These are phyloP conservation scores for Myochromella boudieri DNA, from an alignment of 768 basidiomycete species.

Conservation along the genomic window DNA sequence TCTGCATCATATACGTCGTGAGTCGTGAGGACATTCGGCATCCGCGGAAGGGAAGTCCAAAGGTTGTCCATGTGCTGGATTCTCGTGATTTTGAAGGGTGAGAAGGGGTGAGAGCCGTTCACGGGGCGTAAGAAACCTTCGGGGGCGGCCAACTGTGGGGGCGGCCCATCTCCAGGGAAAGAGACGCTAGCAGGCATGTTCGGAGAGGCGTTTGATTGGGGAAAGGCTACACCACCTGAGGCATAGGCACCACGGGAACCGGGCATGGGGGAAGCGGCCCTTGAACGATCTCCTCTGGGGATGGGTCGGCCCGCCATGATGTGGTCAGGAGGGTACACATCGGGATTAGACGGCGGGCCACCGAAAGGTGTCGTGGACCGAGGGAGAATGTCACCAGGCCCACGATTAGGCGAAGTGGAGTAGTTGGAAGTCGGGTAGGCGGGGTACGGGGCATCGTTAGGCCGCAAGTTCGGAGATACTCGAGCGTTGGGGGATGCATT, in stretches of 20 bases:
- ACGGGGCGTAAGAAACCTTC: slow-evolving; percentile 76
- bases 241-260: slow-evolving; percentile 17
- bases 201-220: slow-evolving; percentile 30
- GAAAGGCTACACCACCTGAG: slow-evolving; percentile 16
- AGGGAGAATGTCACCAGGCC: slow-evolving; percentile 30
- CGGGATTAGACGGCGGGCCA: slow-evolving; percentile 22
- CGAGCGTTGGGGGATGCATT: slow-evolving; percentile 26
- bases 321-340: slow-evolving; percentile 59
- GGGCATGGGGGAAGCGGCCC: slow-evolving; percentile 57
- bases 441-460: slow-evolving; percentile 35
- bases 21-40: slow-evolving; percentile 69
- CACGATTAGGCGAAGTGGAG: slow-evolving; percentile 35
- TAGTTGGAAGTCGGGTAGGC: slow-evolving; percentile 15
- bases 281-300: slow-evolving; percentile 27
- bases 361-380: slow-evolving; percentile 45
- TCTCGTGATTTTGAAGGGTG: slow-evolving; percentile 68
- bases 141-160: slow-evolving; percentile 54
- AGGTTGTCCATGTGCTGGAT: slow-evolving; percentile 79
- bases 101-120: slow-evolving; percentile 65
- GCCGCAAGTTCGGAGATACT: slow-evolving; percentile 50
- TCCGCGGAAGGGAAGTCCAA: slow-evolving; percentile 61
- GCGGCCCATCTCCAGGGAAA: slow-evolving; percentile 27
- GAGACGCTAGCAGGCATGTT: slow-evolving; percentile 26
- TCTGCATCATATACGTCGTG: slow-evolving; percentile 81
- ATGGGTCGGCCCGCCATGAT: slow-evolving; percentile 55